These are phyloP conservation scores for Davidsoniella neocaledoniae DNA, from an alignment of 2,329 filamentous ascomycete species.

Conservation along the genomic window DNA sequence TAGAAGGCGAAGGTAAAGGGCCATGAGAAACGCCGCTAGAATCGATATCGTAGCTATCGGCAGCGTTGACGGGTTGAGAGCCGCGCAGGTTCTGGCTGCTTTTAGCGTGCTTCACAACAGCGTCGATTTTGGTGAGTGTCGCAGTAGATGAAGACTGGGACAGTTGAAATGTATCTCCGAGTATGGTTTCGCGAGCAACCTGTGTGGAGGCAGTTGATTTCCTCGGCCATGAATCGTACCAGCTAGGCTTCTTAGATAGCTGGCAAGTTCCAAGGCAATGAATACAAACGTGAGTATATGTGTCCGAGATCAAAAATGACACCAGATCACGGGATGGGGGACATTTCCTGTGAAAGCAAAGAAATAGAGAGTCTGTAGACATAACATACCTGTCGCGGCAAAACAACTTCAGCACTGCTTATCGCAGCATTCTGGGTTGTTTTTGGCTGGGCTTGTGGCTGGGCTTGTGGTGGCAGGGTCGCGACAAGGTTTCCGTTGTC, in stretches of 20 bases:
- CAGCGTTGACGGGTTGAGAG: neutral
- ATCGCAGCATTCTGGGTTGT: neutral
- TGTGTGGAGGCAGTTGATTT: constrained; percentile 44
- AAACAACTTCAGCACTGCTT: neutral
- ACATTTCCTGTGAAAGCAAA: neutral
- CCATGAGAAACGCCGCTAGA: neutral
- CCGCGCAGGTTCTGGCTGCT: constrained; percentile 17
- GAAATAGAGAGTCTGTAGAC: neutral
- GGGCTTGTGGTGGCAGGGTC: neutral
- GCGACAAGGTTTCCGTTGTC: neutral
- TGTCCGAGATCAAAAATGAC: neutral
- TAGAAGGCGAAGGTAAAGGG: too few relatives aligned
- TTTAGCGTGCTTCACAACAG: constrained; percentile 13
- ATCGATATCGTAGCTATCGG: neutral
- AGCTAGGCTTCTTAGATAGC: constrained; percentile 38
- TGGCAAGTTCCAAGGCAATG: constrained; percentile 16
- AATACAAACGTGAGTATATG: neutral
- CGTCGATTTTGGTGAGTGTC: constrained; percentile 35
- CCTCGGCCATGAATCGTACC: constrained; percentile 47
- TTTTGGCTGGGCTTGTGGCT: neutral
- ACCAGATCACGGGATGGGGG: neutral
- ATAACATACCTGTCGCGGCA: constrained; percentile 6
- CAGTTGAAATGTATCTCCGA: constrained; percentile 36
- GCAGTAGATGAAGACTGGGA: constrained; percentile 25
- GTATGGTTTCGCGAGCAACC: constrained; percentile 42